Conservation (phyloP, 2,329 filamentous ascomycete genomes). For the Emmonsiellopsis sp. region DNA sequence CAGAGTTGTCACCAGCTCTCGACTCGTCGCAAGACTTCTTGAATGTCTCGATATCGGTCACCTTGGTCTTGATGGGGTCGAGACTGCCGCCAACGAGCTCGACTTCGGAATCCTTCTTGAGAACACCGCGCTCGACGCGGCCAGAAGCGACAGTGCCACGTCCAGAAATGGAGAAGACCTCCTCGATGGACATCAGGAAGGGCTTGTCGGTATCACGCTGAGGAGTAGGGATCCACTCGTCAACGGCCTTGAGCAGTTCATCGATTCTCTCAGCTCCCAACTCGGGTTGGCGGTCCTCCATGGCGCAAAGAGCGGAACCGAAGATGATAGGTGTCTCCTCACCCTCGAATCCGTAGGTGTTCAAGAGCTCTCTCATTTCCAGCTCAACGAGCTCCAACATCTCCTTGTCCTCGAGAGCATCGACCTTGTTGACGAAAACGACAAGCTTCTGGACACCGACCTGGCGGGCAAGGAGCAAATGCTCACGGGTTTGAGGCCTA, state of each 20-base stretch:
- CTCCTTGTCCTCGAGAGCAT: constrained; percentile 92
- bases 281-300: constrained; percentile 77
- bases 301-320: constrained; percentile 89
- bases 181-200: constrained; percentile 97
- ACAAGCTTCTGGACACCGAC: constrained; percentile 97
- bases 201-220: constrained; percentile 93
- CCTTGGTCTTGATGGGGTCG: constrained; percentile 90
- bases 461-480: constrained; percentile 93
- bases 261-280: constrained; percentile 85
- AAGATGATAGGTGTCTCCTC: constrained; percentile 96
- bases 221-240: constrained; percentile 93
- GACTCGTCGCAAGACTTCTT: constrained; percentile 99
- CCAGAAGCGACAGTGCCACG: constrained; percentile 96
- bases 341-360: constrained; percentile 90
- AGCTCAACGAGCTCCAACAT: constrained; percentile 99
- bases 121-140: constrained; percentile 86
- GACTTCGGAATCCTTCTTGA: constrained; percentile 91
- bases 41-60: constrained; percentile 99
- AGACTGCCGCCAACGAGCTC: constrained; percentile 84
- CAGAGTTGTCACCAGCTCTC: constrained; percentile 94
- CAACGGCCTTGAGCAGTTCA: constrained; percentile 79
- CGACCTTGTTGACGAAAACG: constrained; percentile 99
- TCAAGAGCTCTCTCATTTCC: constrained; percentile 98
- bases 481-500: constrained; percentile 91
- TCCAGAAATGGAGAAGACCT: constrained; percentile 80